Evolutionary conservation across 2,329 filamentous ascomycete species (phyloP), one percentile per base, ranked within the genome.

Genomic region (Penicillium sclerotigenum): DNA sequence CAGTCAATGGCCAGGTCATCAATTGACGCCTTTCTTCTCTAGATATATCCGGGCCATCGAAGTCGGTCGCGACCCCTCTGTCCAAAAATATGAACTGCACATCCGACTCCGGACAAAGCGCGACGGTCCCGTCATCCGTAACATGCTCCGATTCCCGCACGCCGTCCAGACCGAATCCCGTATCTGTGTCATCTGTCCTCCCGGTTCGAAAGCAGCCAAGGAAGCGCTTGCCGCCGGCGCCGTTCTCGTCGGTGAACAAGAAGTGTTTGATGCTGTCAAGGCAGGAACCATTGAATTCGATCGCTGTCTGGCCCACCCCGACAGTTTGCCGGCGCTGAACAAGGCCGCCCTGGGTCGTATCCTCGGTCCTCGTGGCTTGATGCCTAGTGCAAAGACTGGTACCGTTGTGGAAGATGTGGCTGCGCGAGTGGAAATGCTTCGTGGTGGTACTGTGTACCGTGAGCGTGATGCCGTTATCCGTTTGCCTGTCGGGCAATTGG

Each of bases 31-130:
- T 28, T 52, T 10, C n/a, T 54, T 40, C 28, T 56, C 28, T 64
- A 96, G 91, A 71, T 94, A 96, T 72, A 85, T 99, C 63, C 90
- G 91, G 68, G 93, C 94, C 46, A 87, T 88, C 69, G 94, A 99
- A 83, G 92, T 97, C 66, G 93, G 94, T 69, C 85, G 85, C 51
- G 83, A 87, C 47, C 88, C 90, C 3, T 81, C 82, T 3, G 79
- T 81, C 11, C 80, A 86, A 64, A 97, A 97, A 74, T 99, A 99
- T 79, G 94, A 97, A 73, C 68, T 97, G 48, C 83, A 90, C 67
- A 79, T 99, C 66, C 91, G 88, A 69, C 79, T 99, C 60, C 87
- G 87, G 68, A 91, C 93, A 1, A 81, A 85, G 65, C 93, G 92
- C 73, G 92, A 91, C 74, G 91, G 92, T 0, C 88, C 92, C 18